Conservation (phyloP, 2,329 filamentous ascomycete genomes). For the Daldinia sp. region DNA sequence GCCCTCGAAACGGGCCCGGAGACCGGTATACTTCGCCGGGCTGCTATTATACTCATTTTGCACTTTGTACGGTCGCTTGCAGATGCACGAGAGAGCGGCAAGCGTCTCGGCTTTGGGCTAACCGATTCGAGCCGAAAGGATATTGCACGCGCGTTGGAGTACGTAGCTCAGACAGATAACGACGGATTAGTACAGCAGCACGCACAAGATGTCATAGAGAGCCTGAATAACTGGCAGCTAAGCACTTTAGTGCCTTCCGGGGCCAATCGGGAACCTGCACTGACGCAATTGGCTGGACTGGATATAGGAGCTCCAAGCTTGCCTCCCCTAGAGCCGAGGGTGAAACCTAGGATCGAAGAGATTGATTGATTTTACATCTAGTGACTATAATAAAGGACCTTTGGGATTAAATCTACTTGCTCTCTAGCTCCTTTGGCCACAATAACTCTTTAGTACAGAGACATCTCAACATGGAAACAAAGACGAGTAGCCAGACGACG, state of each 20-base stretch:
- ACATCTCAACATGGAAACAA: constrained; percentile 74
- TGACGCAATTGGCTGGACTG: constrained; percentile 51
- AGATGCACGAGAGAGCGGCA: constrained; percentile 56
- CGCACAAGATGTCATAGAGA: constrained; percentile 72
- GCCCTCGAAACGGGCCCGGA: constrained; percentile 67
- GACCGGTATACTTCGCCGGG: constrained; percentile 70
- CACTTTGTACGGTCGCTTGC: constrained; percentile 69
- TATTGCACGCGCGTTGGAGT: constrained; percentile 67
- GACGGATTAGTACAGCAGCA: constrained; percentile 75
- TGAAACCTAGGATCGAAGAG: constrained; percentile 46
- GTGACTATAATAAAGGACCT: no score
- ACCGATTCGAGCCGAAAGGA: constrained; percentile 65
- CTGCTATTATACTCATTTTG: constrained; percentile 70
- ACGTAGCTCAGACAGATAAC: constrained; percentile 70
- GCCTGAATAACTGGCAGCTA: constrained; percentile 68
- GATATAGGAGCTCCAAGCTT: constrained; percentile 43
- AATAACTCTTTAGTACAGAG: constrained; percentile 72
- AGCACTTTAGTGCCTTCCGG: constrained; percentile 56
- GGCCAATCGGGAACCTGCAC: constrained; percentile 18
- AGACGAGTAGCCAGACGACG: constrained; percentile 73
- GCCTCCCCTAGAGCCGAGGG: constrained; percentile 31
- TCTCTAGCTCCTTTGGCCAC: constrained; percentile 72
- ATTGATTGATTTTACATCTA: constrained; percentile 44
- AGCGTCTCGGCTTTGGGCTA: constrained; percentile 61
- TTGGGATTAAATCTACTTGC: constrained; percentile 16